A percentile compares a stretch with the other conserved stretches of the same genome.
These are phyloP conservation scores for Styphnolobium japonicum DNA, from an alignment of 306 rosid genomes.

Conservation along the genomic window DNA sequence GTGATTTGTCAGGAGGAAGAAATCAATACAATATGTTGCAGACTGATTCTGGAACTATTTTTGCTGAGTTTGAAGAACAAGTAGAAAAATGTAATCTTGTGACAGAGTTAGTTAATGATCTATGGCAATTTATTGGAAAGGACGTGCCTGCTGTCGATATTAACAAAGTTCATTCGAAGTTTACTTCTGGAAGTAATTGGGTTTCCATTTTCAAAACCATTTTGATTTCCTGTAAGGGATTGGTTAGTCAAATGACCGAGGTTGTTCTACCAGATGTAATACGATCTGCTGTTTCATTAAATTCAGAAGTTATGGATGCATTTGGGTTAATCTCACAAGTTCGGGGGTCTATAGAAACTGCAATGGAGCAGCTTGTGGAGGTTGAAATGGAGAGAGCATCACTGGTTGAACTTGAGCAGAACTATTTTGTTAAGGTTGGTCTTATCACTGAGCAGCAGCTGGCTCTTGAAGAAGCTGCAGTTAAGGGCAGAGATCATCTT, in stretches of 20 bases:
- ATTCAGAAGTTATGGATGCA: constrained; percentile 92
- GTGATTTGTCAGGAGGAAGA: constrained; percentile 46
- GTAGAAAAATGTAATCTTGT: constrained; percentile 82
- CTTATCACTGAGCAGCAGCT: constrained; percentile 84
- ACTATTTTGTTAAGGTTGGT: constrained; percentile 82
- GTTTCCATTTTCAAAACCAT: constrained; percentile 62
- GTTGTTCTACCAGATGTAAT: constrained; percentile 73
- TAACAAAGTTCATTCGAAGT: constrained; percentile 38
- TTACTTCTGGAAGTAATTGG: constrained; percentile 67
- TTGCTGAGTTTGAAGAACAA: constrained; percentile 75
- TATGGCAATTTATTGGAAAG: constrained; percentile 50
- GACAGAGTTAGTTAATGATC: constrained; percentile 67
- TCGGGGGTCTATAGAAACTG: constrained; percentile 79
- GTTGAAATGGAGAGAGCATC: constrained; percentile 78
- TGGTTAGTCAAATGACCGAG: constrained; percentile 79
- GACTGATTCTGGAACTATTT: constrained; percentile 56
- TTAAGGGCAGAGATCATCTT: constrained; percentile 88
- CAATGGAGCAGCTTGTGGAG: constrained; percentile 81
- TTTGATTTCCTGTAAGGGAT: constrained; percentile 62
- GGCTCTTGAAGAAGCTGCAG: constrained; percentile 94
- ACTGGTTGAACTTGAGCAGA: constrained; percentile 79
- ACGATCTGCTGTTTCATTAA: constrained; percentile 73
- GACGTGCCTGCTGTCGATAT: constrained; percentile 39
- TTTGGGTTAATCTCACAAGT: constrained; percentile 88
- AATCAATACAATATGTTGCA: constrained; percentile 37